Conservation (phyloP, 2,329 filamentous ascomycete genomes). For the Colletotrichum ledebouriae region DNA sequence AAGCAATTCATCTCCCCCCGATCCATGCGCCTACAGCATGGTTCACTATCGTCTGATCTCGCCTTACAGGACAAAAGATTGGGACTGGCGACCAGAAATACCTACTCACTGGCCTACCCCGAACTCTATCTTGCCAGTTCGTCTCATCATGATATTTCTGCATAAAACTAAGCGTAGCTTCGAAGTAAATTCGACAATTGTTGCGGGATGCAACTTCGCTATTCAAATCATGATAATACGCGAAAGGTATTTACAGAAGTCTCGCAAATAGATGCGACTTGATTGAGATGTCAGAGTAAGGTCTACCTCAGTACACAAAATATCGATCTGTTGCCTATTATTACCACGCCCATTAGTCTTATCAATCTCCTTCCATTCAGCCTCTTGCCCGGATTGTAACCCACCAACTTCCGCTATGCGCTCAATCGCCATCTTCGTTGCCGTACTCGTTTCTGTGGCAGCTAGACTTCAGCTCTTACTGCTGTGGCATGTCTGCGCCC, state of each 20-base stretch:
- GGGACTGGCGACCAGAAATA: too few species aligned
- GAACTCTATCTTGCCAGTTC: neutral
- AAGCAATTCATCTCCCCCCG: too few species aligned
- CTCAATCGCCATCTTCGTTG: neutral
- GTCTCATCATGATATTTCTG: neutral
- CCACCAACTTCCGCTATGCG: neutral
- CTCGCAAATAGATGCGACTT: neutral
- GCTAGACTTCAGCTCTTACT: conserved; percentile 1
- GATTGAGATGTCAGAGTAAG: neutral
- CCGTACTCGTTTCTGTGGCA: neutral
- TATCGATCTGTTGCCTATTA: too few species aligned
- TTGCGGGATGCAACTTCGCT: neutral
- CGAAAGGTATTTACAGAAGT: neutral
- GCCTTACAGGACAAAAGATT: too few species aligned
- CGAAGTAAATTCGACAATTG: neutral
- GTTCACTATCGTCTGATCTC: too few species aligned
- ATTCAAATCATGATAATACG: neutral
- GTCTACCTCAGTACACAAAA: neutral
- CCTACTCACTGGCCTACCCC: too few species aligned
- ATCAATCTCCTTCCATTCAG: neutral
- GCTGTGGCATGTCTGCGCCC: neutral
- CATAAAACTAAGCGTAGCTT: neutral
- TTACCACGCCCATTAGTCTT: neutral
- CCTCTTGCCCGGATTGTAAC: neutral
- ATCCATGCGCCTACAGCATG: too few species aligned